phyloP scores from a whole-genome alignment of 352 stramenopile genomes.

The Blastocystis sp. region DNA sequence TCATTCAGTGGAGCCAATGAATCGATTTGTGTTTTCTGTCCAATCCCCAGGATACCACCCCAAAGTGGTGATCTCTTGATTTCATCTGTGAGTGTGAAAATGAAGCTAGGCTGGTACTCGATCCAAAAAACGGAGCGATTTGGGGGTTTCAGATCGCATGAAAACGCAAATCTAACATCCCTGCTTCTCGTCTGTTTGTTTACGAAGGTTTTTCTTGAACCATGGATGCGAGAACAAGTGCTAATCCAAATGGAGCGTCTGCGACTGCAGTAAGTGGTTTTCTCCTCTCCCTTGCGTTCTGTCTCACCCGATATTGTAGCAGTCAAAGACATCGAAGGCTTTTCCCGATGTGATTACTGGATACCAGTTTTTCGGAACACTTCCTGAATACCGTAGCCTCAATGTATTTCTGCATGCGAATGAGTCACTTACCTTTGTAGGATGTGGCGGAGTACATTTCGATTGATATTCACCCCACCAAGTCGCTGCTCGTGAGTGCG shows the following conservation, averaged over 20 bases:
- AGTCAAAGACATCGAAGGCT: background rate
- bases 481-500: conserved; percentile 9
- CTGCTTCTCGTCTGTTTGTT: background rate
- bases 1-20: no score
- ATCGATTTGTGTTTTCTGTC: no score
- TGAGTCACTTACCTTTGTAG: background rate
- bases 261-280: conserved; percentile 1
- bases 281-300: background rate
- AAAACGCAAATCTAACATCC: conserved; percentile 18
- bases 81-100: no score
- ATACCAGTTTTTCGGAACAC: conserved; percentile 47
- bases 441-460: conserved; percentile 16
- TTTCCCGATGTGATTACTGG: background rate
- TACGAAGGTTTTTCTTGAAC: background rate
- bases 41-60: no score
- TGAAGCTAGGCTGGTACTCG: background rate
- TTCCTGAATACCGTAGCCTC: conserved; percentile 35
- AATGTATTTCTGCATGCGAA: background rate
- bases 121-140: background rate
- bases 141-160: background rate
- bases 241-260: background rate
- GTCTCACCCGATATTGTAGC: background rate
- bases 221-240: conserved; percentile 13
- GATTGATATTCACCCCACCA: conserved; percentile 52
- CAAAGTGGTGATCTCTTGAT: no score